A percentile compares a stretch with the other conserved stretches of the same genome.
Evolutionary conservation across 2,329 filamentous ascomycete species (phyloP).

Genomic region (Phyllosticta citrichinensis): DNA sequence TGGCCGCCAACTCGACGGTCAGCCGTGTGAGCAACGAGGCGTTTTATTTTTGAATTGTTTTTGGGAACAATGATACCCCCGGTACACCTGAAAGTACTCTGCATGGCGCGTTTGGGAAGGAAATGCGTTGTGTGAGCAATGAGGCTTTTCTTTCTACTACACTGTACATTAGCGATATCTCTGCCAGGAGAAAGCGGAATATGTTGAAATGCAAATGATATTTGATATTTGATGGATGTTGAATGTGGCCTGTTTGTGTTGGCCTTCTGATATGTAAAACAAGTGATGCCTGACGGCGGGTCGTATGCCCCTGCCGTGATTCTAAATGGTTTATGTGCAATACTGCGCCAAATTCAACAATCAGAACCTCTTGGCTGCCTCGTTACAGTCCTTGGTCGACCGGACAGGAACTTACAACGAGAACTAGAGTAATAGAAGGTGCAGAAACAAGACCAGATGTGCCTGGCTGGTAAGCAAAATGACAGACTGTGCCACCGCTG

Average conservation of each 20-base stretch:
- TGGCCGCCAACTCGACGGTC: neutral
- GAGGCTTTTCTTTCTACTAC: neutral
- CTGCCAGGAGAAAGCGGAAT: neutral
- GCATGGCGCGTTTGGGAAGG: slow-evolving; percentile 9
- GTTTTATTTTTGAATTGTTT: slow-evolving; percentile 1
- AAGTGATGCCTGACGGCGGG: neutral
- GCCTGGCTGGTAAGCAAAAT: neutral
- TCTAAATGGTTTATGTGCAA: neutral
- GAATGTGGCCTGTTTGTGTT: neutral
- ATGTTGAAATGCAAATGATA: neutral
- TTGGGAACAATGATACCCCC: neutral
- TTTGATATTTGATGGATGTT: neutral
- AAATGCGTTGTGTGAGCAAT: slow-evolving; percentile 9
- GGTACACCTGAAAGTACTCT: slow-evolving; percentile 1
- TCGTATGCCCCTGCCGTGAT: neutral
- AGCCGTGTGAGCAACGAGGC: slow-evolving; percentile 9
- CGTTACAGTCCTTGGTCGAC: neutral
- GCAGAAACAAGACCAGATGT: neutral
- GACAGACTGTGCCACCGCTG: neutral
- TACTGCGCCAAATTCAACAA: neutral
- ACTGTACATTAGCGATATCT: neutral
- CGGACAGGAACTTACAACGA: neutral
- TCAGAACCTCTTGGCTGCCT: neutral
- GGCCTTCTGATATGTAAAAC: neutral
- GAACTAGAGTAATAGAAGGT: neutral